phyloP scores from a whole-genome alignment of 768 basidiomycete species.

The Russula dissimulans region DNA sequence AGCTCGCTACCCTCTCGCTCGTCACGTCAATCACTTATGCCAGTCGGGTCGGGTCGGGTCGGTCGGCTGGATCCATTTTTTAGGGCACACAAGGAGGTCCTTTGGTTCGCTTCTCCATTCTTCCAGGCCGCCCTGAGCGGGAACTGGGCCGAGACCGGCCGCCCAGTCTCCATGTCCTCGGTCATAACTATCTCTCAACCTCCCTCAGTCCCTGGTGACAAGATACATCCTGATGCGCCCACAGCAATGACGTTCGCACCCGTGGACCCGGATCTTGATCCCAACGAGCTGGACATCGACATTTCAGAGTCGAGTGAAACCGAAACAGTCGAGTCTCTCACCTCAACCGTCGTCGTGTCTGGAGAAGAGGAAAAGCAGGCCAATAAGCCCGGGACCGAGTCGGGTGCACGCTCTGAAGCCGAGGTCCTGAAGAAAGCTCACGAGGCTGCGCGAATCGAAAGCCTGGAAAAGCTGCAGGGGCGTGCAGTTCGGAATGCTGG shows the following conservation, averaged over 20 bases:
- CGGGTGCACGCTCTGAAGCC: constrained; percentile 22
- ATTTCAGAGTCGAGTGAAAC: constrained; percentile 23
- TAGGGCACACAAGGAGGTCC: constrained; percentile 87
- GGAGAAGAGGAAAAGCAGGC: neutral
- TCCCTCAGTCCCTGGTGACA: constrained; percentile 46
- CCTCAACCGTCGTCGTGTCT: neutral
- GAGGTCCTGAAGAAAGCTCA: constrained; percentile 27
- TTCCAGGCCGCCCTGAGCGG: constrained; percentile 88
- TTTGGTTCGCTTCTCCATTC: constrained; percentile 91
- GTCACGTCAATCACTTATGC: constrained; percentile 6
- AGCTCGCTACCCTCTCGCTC: neutral
- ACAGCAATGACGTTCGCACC: constrained; percentile 55
- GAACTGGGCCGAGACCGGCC: constrained; percentile 84
- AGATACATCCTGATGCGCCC: constrained; percentile 31
- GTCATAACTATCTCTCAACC: constrained; percentile 79
- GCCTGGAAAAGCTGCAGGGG: constrained; percentile 54
- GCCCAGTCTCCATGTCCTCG: constrained; percentile 71
- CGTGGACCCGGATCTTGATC: constrained; percentile 40
- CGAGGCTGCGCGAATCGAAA: constrained; percentile 28
- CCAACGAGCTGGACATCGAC: constrained; percentile 36
- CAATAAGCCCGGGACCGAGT: neutral
- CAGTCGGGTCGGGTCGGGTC: neutral
- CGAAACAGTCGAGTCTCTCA: constrained; percentile 23
- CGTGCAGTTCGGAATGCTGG: neutral
- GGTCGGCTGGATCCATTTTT: neutral